phyloP scores from a whole-genome alignment of 139 green algal genomes.

The Chlamydomonas schloesseri region DNA sequence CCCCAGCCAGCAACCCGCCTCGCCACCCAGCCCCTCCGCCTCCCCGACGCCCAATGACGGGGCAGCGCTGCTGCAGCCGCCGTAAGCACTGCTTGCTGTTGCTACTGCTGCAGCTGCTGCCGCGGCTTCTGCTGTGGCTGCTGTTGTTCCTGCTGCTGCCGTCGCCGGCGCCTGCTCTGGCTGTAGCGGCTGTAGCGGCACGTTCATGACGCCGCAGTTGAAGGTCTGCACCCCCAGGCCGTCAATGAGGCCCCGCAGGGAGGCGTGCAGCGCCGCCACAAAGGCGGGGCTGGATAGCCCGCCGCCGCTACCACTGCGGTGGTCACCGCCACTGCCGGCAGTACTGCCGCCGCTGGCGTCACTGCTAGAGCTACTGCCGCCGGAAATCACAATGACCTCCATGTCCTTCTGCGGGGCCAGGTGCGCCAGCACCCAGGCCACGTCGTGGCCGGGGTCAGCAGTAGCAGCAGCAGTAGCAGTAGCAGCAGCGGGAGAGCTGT shows the following conservation, averaged over 20 bases:
- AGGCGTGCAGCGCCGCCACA: conserved; percentile 60
- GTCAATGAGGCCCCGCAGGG: conserved; percentile 82
- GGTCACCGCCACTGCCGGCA: background rate
- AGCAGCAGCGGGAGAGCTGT: background rate
- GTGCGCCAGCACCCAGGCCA: conserved; percentile 37
- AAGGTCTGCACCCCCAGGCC: conserved; percentile 76
- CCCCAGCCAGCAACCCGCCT: background rate
- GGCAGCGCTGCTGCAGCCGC: background rate
- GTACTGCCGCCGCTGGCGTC: background rate
- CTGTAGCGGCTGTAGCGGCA: conserved; percentile 12
- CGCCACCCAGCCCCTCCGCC: background rate
- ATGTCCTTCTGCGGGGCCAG: conserved; percentile 75
- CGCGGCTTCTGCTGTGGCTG: background rate
- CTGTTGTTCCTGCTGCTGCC: conserved; percentile 14
- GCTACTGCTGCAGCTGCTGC: background rate
- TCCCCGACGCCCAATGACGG: background rate
- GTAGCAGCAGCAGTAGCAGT: background rate
- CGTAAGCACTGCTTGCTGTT: conserved; percentile 2
- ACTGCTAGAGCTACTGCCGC: background rate
- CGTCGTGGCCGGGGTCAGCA: background rate
- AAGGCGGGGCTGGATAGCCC: conserved; percentile 67
- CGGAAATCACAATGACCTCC: conserved; percentile 64
- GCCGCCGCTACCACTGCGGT: background rate
- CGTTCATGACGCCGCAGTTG: conserved; percentile 76
- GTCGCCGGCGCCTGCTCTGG: background rate